Evolutionary conservation across 169 alveolate genomes (phyloP).

Genomic region (Cryptosporidium viatorum): DNA sequence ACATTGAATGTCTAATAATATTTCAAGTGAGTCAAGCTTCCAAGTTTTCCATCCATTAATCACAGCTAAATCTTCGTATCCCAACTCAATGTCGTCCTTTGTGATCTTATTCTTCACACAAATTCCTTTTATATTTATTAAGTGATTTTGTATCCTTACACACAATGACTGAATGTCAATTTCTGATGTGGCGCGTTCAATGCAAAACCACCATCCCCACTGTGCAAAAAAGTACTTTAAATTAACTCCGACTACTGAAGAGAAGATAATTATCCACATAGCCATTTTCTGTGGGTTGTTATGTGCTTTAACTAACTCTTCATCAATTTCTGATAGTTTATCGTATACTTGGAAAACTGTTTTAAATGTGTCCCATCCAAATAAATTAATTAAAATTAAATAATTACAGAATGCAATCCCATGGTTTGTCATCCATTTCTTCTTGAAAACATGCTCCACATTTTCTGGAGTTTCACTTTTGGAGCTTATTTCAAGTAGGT

Average conservation of each 20-base stretch:
- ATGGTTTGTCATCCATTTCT: conserved; percentile 41
- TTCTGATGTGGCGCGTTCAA: conserved; percentile 44
- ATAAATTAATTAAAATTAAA: conserved; percentile 9
- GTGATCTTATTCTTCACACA: conserved; percentile 24
- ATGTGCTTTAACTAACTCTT: neutral
- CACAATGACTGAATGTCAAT: conserved; percentile 53
- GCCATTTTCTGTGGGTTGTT: conserved; percentile 17
- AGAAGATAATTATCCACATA: conserved; percentile 47
- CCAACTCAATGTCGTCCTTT: conserved; percentile 2
- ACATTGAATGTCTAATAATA: conserved; percentile 15
- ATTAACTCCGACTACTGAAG: conserved; percentile 28
- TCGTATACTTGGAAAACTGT: conserved; percentile 39
- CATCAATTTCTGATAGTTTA: neutral
- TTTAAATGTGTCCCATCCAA: conserved; percentile 53
- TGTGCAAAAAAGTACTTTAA: conserved; percentile 19
- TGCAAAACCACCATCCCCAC: conserved; percentile 75
- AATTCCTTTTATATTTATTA: conserved; percentile 1
- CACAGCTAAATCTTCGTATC: conserved; percentile 40
- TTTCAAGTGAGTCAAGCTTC: conserved; percentile 18
- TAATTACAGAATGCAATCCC: conserved; percentile 58
- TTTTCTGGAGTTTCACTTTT: neutral
- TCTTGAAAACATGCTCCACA: neutral
- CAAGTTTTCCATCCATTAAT: conserved; percentile 40
- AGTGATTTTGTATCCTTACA: conserved; percentile 34
- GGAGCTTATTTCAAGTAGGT: conserved; percentile 6